Percentiles rank a stretch among this genome's conserved stretches.
Conservation (phyloP, 345 rosid species). For the Populus euphratica region DNA sequence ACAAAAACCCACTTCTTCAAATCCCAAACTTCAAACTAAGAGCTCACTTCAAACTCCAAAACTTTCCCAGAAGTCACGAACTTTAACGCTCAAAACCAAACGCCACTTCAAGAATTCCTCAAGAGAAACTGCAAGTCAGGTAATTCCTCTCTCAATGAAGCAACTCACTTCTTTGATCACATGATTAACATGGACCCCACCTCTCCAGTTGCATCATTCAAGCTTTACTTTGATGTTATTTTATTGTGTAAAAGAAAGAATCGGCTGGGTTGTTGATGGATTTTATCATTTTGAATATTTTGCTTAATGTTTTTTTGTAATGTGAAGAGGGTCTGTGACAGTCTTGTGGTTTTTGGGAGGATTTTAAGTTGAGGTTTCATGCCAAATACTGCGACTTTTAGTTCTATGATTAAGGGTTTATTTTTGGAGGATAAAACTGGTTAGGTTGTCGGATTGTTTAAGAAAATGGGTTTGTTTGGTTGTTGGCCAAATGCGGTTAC, state of each 20-base stretch:
- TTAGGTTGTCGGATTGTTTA: slow-evolving; percentile 16
- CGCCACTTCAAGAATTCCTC: slow-evolving; percentile 10
- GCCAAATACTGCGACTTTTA: slow-evolving; percentile 27
- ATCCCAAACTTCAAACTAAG: neutral
- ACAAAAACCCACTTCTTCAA: neutral
- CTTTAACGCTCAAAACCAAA: neutral
- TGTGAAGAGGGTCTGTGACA: slow-evolving; percentile 13
- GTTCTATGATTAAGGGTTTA: slow-evolving; percentile 33
- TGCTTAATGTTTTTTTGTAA: slow-evolving; percentile 29
- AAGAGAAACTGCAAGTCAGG: slow-evolving; percentile 18
- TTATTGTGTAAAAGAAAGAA: slow-evolving; percentile 9
- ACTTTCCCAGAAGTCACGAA: neutral
- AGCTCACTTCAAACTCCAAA: too few species aligned
- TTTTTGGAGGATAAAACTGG: slow-evolving; percentile 15
- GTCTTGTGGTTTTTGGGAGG: slow-evolving; percentile 26
- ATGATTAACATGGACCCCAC: slow-evolving; percentile 19
- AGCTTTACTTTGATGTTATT: slow-evolving; percentile 17
- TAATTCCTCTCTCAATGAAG: slow-evolving; percentile 22
- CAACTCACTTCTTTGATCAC: slow-evolving; percentile 25
- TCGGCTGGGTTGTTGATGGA: slow-evolving; percentile 13
- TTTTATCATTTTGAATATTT: slow-evolving; percentile 28
- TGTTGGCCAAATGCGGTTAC: slow-evolving; percentile 18
- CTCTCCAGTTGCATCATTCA: slow-evolving; percentile 15
- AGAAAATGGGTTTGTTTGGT: slow-evolving; percentile 22
- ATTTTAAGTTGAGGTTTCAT: slow-evolving; percentile 27